Evolutionary conservation across 305 asterid species (phyloP).

Genomic region (Salvia sclarea): DNA sequence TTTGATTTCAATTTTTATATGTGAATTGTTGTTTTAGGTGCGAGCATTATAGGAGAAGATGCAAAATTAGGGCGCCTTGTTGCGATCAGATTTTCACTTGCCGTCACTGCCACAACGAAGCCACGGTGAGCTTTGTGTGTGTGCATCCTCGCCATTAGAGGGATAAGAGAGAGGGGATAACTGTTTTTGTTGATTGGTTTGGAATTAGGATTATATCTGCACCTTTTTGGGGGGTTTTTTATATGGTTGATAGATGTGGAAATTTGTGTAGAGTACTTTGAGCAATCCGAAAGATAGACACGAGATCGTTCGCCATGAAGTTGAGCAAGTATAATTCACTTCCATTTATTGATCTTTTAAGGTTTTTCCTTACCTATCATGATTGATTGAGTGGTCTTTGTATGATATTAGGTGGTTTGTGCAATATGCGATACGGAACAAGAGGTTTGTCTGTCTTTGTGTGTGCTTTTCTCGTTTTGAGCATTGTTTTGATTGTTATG

Average conservation of each 20-base stretch:
- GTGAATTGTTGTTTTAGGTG: conserved; percentile 48
- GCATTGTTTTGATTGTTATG: conserved; percentile 24
- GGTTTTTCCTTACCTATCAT: conserved; percentile 9
- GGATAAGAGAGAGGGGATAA: not conserved
- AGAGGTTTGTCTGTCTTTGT: conserved; percentile 43
- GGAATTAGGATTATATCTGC: not conserved
- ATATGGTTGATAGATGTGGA: conserved; percentile 15
- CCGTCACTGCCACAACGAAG: conserved; percentile 97
- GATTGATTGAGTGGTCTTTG: conserved; percentile 20
- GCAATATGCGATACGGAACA: conserved; percentile 67
- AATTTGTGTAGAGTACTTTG: conserved; percentile 49
- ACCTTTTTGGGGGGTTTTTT: conserved; percentile 9
- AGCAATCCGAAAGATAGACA: conserved; percentile 71
- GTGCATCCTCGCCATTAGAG: not conserved
- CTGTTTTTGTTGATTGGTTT: not conserved
- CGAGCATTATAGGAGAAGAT: conserved; percentile 81
- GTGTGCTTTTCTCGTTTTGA: conserved; percentile 1
- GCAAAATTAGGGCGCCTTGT: conserved; percentile 85
- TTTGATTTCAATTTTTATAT: not conserved
- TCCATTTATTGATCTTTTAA: not conserved
- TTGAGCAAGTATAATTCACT: conserved; percentile 51
- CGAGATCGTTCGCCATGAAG: conserved; percentile 81
- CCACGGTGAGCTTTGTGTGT: conserved; percentile 48
- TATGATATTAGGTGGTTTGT: conserved; percentile 56
- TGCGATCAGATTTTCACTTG: conserved; percentile 78